A percentile compares a stretch with the other conserved stretches of the same genome.
These are phyloP conservation scores for Scleromitrula shiraiana DNA, from an alignment of 2,329 filamentous ascomycete species.

Conservation along the genomic window DNA sequence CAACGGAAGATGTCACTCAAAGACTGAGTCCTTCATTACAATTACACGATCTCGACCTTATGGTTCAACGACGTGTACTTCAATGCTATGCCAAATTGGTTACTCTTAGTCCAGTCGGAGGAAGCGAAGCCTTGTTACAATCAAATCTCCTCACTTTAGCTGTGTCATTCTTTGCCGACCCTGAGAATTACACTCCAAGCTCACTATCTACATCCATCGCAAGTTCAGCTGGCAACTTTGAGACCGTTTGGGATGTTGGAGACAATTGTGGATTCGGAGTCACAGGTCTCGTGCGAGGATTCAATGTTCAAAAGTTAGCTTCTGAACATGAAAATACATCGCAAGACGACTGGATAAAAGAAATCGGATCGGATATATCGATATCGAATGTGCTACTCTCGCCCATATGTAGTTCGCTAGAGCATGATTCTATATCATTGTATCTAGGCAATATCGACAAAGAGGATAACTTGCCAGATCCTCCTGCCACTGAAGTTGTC, in stretches of 20 bases:
- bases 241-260: slow-evolving; percentile 88
- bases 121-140: slow-evolving; percentile 78
- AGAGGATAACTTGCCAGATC: slow-evolving; percentile 51
- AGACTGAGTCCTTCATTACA: slow-evolving; percentile 79
- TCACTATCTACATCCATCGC: slow-evolving; percentile 88
- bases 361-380: slow-evolving; percentile 52
- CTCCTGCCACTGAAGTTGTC: slow-evolving; percentile 85
- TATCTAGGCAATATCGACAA: slow-evolving; percentile 52
- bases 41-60: slow-evolving; percentile 80
- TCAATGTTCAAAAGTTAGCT: slow-evolving; percentile 61
- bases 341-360: slow-evolving; percentile 42
- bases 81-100: slow-evolving; percentile 93
- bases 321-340: slow-evolving; percentile 55
- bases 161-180: slow-evolving; percentile 86
- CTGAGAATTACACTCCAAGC: slow-evolving; percentile 76
- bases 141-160: slow-evolving; percentile 86
- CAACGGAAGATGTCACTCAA: slow-evolving; percentile 77
- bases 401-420: slow-evolving; percentile 74
- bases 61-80: slow-evolving; percentile 86
- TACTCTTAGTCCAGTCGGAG: slow-evolving; percentile 76
- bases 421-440: slow-evolving; percentile 80
- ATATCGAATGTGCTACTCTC: slow-evolving; percentile 56
- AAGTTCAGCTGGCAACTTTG: slow-evolving; percentile 80
- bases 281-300: slow-evolving; percentile 73
- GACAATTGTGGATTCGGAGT: slow-evolving; percentile 95